Conservation (phyloP, 1,284 basidiomycete genomes). For the Athelia psychrophila region DNA sequence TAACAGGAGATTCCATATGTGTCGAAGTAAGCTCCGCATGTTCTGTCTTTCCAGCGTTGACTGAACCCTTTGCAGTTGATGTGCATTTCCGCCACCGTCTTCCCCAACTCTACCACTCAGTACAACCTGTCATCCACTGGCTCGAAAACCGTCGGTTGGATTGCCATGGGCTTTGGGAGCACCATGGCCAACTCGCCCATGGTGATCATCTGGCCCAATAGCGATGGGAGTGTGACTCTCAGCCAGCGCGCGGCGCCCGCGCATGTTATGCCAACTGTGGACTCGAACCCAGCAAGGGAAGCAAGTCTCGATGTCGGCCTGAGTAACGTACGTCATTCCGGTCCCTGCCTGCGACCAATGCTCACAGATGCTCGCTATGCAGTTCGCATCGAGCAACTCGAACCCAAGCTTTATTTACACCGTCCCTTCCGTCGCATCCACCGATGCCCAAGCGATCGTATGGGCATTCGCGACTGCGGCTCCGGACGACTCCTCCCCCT, state of each 20-base stretch:
- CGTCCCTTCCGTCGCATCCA: too few species aligned
- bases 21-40: constrained; percentile 9
- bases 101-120: too few species aligned
- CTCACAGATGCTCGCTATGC: too few species aligned
- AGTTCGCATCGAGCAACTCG: too few species aligned
- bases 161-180: constrained; percentile 58
- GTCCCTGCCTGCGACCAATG: background rate
- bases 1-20: constrained; percentile 16
- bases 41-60: background rate
- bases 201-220: constrained; percentile 66
- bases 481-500: constrained; percentile 32
- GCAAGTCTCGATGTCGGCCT: constrained; percentile 36
- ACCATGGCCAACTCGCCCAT: constrained; percentile 52
- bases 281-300: constrained; percentile 41
- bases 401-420: too few species aligned
- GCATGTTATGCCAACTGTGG: constrained; percentile 47
- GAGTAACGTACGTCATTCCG: constrained; percentile 33
- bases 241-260: constrained; percentile 51
- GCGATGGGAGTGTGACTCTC: constrained; percentile 49
- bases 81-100: too few species aligned
- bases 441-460: constrained; percentile 36
- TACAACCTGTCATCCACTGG: constrained; percentile 18
- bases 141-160: constrained; percentile 42
- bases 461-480: constrained; percentile 44
- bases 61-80: background rate